These are phyloP conservation scores for Sclerotinia sclerotiorum DNA, from an alignment of 2,329 filamentous ascomycete species.

Conservation along the genomic window DNA sequence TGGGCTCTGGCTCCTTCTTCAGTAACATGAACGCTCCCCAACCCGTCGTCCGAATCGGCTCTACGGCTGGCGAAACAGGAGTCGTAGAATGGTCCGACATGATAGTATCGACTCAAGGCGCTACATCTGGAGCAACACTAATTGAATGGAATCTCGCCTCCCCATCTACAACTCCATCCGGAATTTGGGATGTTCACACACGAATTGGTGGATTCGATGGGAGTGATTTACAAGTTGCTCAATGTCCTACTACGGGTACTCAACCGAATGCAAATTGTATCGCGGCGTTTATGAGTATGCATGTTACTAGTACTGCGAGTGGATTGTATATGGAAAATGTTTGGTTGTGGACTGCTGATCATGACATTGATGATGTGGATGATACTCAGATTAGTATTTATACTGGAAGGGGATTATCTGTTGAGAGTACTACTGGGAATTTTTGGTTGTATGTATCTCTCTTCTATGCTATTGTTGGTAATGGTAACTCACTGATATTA, in stretches of 20 bases:
- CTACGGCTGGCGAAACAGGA: conserved; percentile 55
- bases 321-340: conserved; percentile 53
- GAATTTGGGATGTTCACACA: conserved; percentile 51
- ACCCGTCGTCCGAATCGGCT: conserved; percentile 53
- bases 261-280: conserved; percentile 41
- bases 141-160: conserved; percentile 64
- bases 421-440: conserved; percentile 44
- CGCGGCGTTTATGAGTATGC: conserved; percentile 42
- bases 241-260: conserved; percentile 64
- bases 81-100: conserved; percentile 62
- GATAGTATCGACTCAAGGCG: conserved; percentile 47
- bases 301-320: conserved; percentile 39
- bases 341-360: conserved; percentile 50
- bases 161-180: conserved; percentile 54
- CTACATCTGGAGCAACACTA: conserved; percentile 58
- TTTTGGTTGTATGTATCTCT: conserved; percentile 50
- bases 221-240: conserved; percentile 48
- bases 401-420: conserved; percentile 47
- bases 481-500: conserved; percentile 68
- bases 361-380: conserved; percentile 43
- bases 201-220: conserved; percentile 50
- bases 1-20: conserved; percentile 46
- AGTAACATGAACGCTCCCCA: conserved; percentile 45
- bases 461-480: conserved; percentile 51
- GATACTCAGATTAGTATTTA: conserved; percentile 56